Evolutionary conservation across 768 basidiomycete species (phyloP).

Genomic region (Infundibulicybe gibba): DNA sequence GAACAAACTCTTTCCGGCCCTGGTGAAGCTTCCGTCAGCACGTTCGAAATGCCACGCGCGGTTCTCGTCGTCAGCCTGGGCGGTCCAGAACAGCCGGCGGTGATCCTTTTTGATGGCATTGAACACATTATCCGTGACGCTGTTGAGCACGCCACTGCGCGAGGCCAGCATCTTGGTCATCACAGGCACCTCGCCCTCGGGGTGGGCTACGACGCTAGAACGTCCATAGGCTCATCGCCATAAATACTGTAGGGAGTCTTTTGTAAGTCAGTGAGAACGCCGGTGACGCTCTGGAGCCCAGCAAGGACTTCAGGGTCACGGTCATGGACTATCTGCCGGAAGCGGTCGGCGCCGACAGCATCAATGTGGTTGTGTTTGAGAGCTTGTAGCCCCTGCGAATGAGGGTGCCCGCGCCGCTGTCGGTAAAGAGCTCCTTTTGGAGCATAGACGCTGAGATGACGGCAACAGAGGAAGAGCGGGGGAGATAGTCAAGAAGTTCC

Average conservation of each 20-base stretch:
- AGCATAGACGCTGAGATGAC: slow-evolving; percentile 91
- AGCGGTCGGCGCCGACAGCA: slow-evolving; percentile 85
- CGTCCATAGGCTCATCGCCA: slow-evolving; percentile 97
- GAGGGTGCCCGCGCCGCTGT: slow-evolving; percentile 95
- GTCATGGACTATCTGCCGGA: slow-evolving; percentile 93
- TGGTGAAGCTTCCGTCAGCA: slow-evolving; percentile 95
- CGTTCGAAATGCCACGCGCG: slow-evolving; percentile 98
- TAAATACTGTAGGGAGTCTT: slow-evolving; percentile 89
- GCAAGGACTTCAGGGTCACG: slow-evolving; percentile 89
- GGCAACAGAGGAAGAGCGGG: slow-evolving; percentile 96
- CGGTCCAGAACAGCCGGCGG: slow-evolving; percentile 95
- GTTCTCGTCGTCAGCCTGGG: slow-evolving; percentile 93
- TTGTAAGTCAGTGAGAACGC: slow-evolving; percentile 79
- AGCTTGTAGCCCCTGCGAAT: slow-evolving; percentile 96
- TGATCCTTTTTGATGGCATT: slow-evolving; percentile 95
- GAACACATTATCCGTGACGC: slow-evolving; percentile 96
- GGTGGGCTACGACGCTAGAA: slow-evolving; percentile 93
- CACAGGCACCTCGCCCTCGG: slow-evolving; percentile 83
- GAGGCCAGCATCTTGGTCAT: slow-evolving; percentile 91
- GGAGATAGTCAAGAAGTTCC: slow-evolving; percentile 96
- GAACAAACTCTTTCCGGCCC: slow-evolving; percentile 91
- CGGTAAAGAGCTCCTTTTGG: slow-evolving; percentile 98
- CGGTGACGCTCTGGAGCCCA: slow-evolving; percentile 83
- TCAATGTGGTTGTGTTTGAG: slow-evolving; percentile 85
- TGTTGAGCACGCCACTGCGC: slow-evolving; percentile 87